These are phyloP conservation scores for Pythium folliculosum DNA, from an alignment of 352 stramenopile species.

Conservation along the genomic window DNA sequence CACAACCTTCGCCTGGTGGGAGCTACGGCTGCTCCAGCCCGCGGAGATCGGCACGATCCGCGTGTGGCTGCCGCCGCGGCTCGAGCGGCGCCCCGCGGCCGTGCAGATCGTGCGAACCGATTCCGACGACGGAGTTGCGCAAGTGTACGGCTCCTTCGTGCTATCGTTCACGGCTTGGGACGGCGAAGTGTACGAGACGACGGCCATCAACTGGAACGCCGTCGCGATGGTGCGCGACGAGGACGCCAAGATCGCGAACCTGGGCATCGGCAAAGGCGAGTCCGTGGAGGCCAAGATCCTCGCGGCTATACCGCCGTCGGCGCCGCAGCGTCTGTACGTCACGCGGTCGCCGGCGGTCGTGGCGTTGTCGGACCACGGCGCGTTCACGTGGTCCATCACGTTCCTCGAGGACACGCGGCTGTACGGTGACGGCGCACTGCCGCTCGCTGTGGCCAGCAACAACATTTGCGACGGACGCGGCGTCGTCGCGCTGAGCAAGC, in stretches of 20 bases:
- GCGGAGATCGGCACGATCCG: slow-evolving; percentile 58
- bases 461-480: slow-evolving; percentile 43
- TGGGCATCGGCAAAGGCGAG: slow-evolving; percentile 45
- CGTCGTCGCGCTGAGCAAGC: slow-evolving; percentile 31
- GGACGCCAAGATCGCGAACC: slow-evolving; percentile 35
- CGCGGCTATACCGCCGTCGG: slow-evolving; percentile 23
- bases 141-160: slow-evolving; percentile 47
- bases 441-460: slow-evolving; percentile 40
- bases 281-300: slow-evolving; percentile 67
- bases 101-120: slow-evolving; percentile 42
- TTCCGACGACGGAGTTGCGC: slow-evolving; percentile 32
- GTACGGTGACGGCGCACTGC: slow-evolving; percentile 1
- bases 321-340: slow-evolving; percentile 38
- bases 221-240: slow-evolving; percentile 62
- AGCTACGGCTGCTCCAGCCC: slow-evolving; percentile 52
- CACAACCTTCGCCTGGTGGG: slow-evolving; percentile 60
- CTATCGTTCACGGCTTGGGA: slow-evolving; percentile 38
- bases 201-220: slow-evolving; percentile 52
- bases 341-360: slow-evolving; percentile 41
- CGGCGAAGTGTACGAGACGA: slow-evolving; percentile 29
- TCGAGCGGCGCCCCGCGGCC: slow-evolving; percentile 23
- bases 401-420: slow-evolving; percentile 49
- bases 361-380: slow-evolving; percentile 37
- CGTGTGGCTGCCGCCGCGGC: slow-evolving; percentile 44
- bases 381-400: slow-evolving; percentile 71